Evolutionary conservation across 352 stramenopile species (phyloP), one percentile per base, ranked within the genome.

Genomic region (Phytopythium boreale): DNA sequence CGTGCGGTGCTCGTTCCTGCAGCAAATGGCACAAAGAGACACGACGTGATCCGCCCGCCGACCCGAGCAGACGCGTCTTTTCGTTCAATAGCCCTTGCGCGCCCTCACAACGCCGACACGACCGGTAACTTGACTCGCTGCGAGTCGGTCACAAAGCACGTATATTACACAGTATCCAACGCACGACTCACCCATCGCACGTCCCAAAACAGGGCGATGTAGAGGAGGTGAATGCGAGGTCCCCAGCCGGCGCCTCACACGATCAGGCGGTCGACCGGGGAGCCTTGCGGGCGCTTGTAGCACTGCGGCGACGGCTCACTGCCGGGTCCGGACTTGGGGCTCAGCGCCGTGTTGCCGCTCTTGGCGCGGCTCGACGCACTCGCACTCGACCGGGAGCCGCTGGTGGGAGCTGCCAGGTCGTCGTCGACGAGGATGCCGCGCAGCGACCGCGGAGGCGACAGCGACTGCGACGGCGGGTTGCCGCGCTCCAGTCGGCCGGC

Each of bases 201-300:
- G n/a, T n/a, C n/a, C n/a, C n/a, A n/a, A n/a, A n/a, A n/a, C n/a
- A n/a, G n/a, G n/a, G n/a, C n/a, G n/a, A n/a, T n/a, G n/a, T n/a
- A n/a, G n/a, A n/a, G n/a, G n/a, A n/a, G n/a, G n/a, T n/a, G n/a
- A n/a, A n/a, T n/a, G n/a, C n/a, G n/a, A n/a, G n/a, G n/a, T n/a
- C n/a, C n/a, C n/a, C n/a, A n/a, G n/a, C n/a, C 34, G 39, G 49
- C n/a, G 22, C 24, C 37, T 68, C 41, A 79, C 15, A 79, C 69
- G 47, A 76, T 63, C 43, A 75, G 64, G 14, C 66, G 69, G 56
- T 68, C 69, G 20, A 66, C 72, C 5, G 81, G 75, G 11, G 81
- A 82, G 43, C 71, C 75, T 41, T 77, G 78, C 15, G 75, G 73
- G 44, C 80, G 80, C 63, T 89, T 89, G 75, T 87, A 89, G 66